These are phyloP conservation scores for Lycium ferocissimum DNA, from an alignment of 257 asterid species.

Conservation along the genomic window DNA sequence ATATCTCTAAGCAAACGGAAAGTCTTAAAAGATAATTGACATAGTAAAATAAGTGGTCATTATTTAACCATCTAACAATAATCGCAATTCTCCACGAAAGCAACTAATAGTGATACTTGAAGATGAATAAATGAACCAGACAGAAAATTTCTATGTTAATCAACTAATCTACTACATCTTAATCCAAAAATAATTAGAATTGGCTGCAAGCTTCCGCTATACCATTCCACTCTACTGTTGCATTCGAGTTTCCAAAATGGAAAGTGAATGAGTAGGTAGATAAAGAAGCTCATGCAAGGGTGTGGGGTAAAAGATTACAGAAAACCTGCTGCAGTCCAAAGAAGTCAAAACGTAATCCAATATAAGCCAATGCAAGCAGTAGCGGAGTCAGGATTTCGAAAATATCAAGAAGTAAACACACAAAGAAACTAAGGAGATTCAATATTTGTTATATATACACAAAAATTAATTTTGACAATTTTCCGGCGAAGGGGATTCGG, in stretches of 20 bases:
- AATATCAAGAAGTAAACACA: not conserved
- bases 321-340: not conserved
- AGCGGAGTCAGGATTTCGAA: not conserved
- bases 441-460: too few relatives aligned
- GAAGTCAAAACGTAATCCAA: not conserved
- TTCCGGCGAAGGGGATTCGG: not conserved
- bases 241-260: not conserved
- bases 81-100: not conserved
- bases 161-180: not conserved
- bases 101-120: not conserved
- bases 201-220: not conserved
- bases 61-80: not conserved
- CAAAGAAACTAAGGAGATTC: not conserved
- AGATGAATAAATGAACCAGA: not conserved
- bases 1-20: constrained; percentile 1
- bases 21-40: not conserved
- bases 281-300: not conserved
- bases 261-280: constrained; percentile 1
- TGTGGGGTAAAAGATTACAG: not conserved
- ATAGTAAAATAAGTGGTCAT: not conserved
- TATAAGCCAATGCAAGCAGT: not conserved
- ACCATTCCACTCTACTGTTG: not conserved
- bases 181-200: not conserved
- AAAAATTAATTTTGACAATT: not conserved
- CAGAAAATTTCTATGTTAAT: not conserved